Evolutionary conservation across 208 protist species (phyloP), one percentile per base, ranked within the genome.

Genomic region (Trypanosoma theileri): DNA sequence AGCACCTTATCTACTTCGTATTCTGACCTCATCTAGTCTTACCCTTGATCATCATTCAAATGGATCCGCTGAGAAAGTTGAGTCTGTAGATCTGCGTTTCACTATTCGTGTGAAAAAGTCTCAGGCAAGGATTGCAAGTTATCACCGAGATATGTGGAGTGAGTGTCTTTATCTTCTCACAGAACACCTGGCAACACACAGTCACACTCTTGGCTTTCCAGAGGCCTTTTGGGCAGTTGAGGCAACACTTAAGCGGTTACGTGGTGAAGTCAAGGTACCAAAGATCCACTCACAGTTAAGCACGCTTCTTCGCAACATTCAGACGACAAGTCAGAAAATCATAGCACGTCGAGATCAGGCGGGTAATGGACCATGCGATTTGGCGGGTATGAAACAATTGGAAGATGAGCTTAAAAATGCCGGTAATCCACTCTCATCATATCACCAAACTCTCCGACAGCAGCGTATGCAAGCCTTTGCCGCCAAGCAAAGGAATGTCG

Each of bases 101-200:
- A 95, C 89, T 10, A 93, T 97, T 51, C 93, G 93, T 59, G 85
- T 95, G 7, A 96, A 96, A 73, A 97, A 95, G 69, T 82, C 91
- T 16, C 86, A 93, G 72, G 79, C 86, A 44, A 81, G 86, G 66
- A 92, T 71, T 62, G 64, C 66, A 50, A 56, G 69, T 40, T 96
- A 95, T 79, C 93, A 94, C 68, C 73, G 70, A 24, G 75, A 75
- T 55, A 35, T 95, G 24, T 96, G 86, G 88, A 80, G 26, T 7
- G 90, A 96, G 72, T 73, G 80, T 35, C 79, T 97, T 21, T 95
- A 95, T 62, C 88, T 94, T 17, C 83, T 95, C 31, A 94, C 90
- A 48, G 90, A 96, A 77, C 91, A 96, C 63, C 67, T 96, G 45
- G 75, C 89, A 28, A 91, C 84, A 16, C 88, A 95, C 72, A 88